Base-by-base conservation (phyloP, 1,284 basidiomycete species). In the Xerocomus minutiporus region DNA sequence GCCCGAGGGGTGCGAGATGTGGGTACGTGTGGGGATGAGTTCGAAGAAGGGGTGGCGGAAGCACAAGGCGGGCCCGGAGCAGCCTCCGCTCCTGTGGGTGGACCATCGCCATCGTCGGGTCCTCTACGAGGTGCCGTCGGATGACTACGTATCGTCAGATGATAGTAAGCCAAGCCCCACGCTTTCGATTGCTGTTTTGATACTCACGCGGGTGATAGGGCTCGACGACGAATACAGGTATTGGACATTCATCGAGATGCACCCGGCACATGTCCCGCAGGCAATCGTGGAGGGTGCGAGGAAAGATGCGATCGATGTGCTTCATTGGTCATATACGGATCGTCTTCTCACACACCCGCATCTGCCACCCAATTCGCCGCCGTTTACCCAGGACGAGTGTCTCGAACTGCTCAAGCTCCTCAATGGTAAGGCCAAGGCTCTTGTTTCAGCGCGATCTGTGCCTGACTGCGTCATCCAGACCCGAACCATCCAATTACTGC, bases 311-410 rank as follows among this genome's bases (percentile, higher is more conserved):
- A 73, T 84, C 61, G 84, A 89, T 53, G 79, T 79, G 0, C 71
- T 90, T 52, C 84, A 79, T 35, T 90, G 88, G 88, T 79, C 84
- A 7, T 88, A 84, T 67, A 85, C 86, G 6, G 88, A 90, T 61
- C 83, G 82, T 45, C 66, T 89, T 13, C 74, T 87, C 8, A 81
- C 84, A 2, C 76, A 83, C 15, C 71, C 80, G 8, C 73, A 75
- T 35, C 42, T 54, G 3, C 44, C 52, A 38, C 71, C 74, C 3
- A 66, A 77, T 9, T 73, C 79, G 2, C 78, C 85, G 1, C 86
- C 87, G 0, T 90, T 90, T 64, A 76, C 75, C 8, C 84, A 83
- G 50, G 81, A 82, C 9, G 88, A 90, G 62, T 89, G 86, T 60
- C 80, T 84, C 48, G 84, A 88, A 57, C 73, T 90, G 42, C 77